Conservation (phyloP, 2,329 filamentous ascomycete genomes). For the Xylaria sp. region DNA sequence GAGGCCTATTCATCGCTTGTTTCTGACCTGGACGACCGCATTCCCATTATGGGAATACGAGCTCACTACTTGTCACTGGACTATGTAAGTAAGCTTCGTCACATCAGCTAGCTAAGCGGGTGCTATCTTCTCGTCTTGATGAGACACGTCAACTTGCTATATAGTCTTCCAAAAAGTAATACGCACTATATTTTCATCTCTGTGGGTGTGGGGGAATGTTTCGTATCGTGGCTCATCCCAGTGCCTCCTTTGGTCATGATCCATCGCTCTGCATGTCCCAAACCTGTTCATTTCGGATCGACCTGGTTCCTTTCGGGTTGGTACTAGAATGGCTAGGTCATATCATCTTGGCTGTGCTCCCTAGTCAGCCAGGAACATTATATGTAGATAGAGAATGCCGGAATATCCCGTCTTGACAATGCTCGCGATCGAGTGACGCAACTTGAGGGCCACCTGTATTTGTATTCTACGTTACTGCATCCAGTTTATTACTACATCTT, state of each 20-base stretch:
- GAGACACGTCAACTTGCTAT: background rate
- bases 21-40: background rate
- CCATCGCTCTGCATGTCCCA: constrained; percentile 7
- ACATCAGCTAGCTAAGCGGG: background rate
- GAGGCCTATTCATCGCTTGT: background rate
- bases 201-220: constrained; percentile 17
- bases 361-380: background rate
- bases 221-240: constrained; percentile 1
- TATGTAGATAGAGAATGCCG: background rate
- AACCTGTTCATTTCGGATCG: constrained; percentile 49
- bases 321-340: constrained; percentile 17
- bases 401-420: constrained; percentile 1
- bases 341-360: constrained; percentile 7
- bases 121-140: background rate
- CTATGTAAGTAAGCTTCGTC: background rate
- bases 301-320: constrained; percentile 42
- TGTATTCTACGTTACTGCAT: background rate
- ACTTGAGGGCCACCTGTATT: background rate
- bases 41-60: background rate
- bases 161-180: background rate
- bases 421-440: background rate
- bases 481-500: background rate
- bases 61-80: background rate
- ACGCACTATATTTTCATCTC: background rate
- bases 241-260: constrained; percentile 8